phyloP scores from a whole-genome alignment of 768 basidiomycete genomes.

The Kwoniella europaea region DNA sequence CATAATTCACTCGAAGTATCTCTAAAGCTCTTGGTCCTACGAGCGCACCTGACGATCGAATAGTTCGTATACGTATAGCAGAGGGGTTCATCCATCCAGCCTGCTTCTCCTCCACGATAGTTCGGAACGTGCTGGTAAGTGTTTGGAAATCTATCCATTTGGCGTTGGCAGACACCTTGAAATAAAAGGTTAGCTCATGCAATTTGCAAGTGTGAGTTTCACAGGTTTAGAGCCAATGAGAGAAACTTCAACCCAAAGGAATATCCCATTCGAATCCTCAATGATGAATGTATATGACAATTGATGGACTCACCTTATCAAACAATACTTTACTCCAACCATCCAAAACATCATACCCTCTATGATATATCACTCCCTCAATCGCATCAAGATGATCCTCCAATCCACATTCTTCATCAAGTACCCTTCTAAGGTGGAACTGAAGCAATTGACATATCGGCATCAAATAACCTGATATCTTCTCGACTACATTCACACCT shows the following conservation, averaged over 20 bases:
- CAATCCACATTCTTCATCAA: conserved; percentile 51
- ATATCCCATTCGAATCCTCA: neutral
- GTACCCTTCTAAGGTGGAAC: conserved; percentile 34
- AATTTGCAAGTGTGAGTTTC: neutral
- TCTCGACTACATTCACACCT: conserved; percentile 11
- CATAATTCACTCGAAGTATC: conserved; percentile 24
- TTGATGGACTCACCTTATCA: conserved; percentile 31
- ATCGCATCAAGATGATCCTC: conserved; percentile 50
- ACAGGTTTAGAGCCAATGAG: too few relatives aligned
- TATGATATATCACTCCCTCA: conserved; percentile 41
- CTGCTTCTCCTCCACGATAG: conserved; percentile 22
- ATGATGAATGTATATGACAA: neutral
- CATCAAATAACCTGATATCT: conserved; percentile 13
- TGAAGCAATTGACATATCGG: conserved; percentile 36
- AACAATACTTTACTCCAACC: conserved; percentile 43
- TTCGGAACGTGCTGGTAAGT: conserved; percentile 40
- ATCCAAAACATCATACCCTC: conserved; percentile 26
- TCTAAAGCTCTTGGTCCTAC: conserved; percentile 16
- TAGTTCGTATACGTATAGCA: conserved; percentile 34
- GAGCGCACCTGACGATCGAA: conserved; percentile 9
- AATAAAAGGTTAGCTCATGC: neutral
- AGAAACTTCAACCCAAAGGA: too few relatives aligned
- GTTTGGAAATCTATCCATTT: conserved; percentile 47
- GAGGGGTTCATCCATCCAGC: conserved; percentile 44
- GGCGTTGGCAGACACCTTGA: conserved; percentile 16